These are phyloP conservation scores for Chimonanthus praecox DNA, from an alignment of 164 flowering plant species.

Conservation along the genomic window DNA sequence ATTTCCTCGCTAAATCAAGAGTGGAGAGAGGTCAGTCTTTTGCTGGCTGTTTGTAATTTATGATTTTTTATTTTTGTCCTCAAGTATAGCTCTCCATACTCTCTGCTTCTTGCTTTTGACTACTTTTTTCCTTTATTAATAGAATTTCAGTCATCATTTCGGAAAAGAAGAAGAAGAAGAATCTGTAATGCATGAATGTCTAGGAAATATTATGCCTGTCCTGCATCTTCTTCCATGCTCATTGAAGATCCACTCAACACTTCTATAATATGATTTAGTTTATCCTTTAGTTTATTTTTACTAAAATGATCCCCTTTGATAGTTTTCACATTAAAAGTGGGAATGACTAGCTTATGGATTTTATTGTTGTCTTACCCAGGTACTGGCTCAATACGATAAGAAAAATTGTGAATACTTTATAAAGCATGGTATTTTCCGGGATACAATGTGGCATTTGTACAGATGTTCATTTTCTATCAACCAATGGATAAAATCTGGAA, in stretches of 20 bases:
- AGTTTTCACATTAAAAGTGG: background rate
- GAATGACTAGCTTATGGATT: conserved; percentile 7
- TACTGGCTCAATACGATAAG: conserved; percentile 64
- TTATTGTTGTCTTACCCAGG: conserved; percentile 35
- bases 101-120: too few species aligned
- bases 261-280: background rate
- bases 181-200: background rate
- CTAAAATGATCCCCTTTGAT: background rate
- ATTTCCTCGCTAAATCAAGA: too few species aligned
- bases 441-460: conserved; percentile 58
- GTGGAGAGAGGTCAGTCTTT: too few species aligned
- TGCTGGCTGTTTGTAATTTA: too few species aligned
- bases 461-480: conserved; percentile 43
- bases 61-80: too few species aligned
- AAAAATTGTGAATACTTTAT: conserved; percentile 50
- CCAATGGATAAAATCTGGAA: conserved; percentile 63
- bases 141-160: background rate
- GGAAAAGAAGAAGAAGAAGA: too few species aligned
- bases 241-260: background rate
- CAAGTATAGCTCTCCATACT: too few species aligned
- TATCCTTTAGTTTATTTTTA: background rate
- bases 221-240: background rate
- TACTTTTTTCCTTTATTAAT: background rate
- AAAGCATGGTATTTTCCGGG: conserved; percentile 45
- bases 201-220: background rate